Evolutionary conservation across 1,284 basidiomycete genomes (phyloP), one percentile per base, ranked within the genome.

Genomic region (Singerocomus rubriflavus): DNA sequence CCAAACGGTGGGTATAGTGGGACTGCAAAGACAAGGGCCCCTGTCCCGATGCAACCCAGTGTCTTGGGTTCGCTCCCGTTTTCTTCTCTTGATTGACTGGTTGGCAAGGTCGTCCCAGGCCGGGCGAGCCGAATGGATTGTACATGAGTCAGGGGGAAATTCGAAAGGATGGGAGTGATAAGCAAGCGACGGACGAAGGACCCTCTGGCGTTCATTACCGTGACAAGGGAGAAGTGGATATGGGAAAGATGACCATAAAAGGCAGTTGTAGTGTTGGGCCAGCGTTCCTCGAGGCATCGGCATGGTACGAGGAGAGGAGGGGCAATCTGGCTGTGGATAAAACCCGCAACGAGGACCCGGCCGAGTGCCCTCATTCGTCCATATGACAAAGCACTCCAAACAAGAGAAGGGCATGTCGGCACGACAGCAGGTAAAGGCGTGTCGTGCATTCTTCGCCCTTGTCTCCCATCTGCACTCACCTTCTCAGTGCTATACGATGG

Each of bases 381-480:
- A 32, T 44, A 21, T 29, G 45, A 62, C 67, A 66, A 66, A 66
- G 50, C 21, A 26, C 3, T 44, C 54, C 56, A 66, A 66, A 69
- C 59, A 66, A 58, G 50, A 59, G 16, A 55, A 66, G 66, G 65
- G 67, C 64, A 63, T 66, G 55, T 65, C 67, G 65, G 67, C 61
- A 64, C 45, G 54, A 51, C 63, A 41, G 65, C 65, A 66, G 65
- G 65, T 56, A 59, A 68, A 63, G 68, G 65, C 67, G 65, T 66
- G 68, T 69, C 51, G 62, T 54, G 48, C 66, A 57, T 66, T 54
- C 65, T 70, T 66, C 53, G 55, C 66, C 67, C 65, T 70, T 67
- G 68, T 66, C 68, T 57, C 60, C 56, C 68, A 69, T 63, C 67
- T 67, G 57, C 62, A 57, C 66, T 64, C 58, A 53, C 52, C 67